These are phyloP conservation scores for Porpolomopsis calyptriformis DNA, from an alignment of 768 basidiomycete genomes.

Conservation along the genomic window DNA sequence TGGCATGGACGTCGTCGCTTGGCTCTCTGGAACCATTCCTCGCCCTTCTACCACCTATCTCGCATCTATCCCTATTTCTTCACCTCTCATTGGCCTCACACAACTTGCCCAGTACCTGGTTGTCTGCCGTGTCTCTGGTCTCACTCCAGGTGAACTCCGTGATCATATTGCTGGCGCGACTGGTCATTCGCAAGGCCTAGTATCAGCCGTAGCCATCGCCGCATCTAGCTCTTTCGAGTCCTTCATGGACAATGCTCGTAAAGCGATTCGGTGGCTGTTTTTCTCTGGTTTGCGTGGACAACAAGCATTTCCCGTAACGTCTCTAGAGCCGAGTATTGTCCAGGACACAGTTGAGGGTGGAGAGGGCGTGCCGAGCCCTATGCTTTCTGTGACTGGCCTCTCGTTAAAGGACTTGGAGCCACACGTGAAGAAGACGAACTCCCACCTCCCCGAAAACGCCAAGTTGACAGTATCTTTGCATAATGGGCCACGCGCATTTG, in stretches of 20 bases:
- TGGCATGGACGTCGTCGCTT: slow-evolving; percentile 73
- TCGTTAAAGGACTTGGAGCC: slow-evolving; percentile 62
- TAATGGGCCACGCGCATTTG: slow-evolving; percentile 86
- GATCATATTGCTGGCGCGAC: slow-evolving; percentile 74
- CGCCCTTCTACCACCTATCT: slow-evolving; percentile 80
- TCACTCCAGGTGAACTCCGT: slow-evolving; percentile 75
- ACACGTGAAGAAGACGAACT: slow-evolving; percentile 81
- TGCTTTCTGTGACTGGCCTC: slow-evolving; percentile 86
- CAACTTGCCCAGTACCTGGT: slow-evolving; percentile 91
- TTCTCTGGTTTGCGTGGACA: slow-evolving; percentile 89
- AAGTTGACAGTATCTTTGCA: slow-evolving; percentile 79
- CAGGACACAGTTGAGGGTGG: slow-evolving; percentile 85
- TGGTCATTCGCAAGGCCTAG: slow-evolving; percentile 95
- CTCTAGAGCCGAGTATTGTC: slow-evolving; percentile 80
- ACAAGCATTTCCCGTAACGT: slow-evolving; percentile 85
- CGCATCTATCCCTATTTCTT: slow-evolving; percentile 86
- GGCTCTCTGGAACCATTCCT: slow-evolving; percentile 62
- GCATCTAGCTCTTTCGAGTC: slow-evolving; percentile 68
- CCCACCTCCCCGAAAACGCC: slow-evolving; percentile 68
- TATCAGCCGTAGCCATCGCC: slow-evolving; percentile 85
- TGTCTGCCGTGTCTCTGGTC: slow-evolving; percentile 60
- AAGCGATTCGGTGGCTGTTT: slow-evolving; percentile 88
- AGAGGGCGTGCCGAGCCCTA: slow-evolving; percentile 87
- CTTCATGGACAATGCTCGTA: slow-evolving; percentile 64
- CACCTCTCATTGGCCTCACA: slow-evolving; percentile 92